Evolutionary conservation across 176 grass and related monocot genomes (phyloP), one percentile per base, ranked within the genome.

Genomic region (Raddia distichophylla): DNA sequence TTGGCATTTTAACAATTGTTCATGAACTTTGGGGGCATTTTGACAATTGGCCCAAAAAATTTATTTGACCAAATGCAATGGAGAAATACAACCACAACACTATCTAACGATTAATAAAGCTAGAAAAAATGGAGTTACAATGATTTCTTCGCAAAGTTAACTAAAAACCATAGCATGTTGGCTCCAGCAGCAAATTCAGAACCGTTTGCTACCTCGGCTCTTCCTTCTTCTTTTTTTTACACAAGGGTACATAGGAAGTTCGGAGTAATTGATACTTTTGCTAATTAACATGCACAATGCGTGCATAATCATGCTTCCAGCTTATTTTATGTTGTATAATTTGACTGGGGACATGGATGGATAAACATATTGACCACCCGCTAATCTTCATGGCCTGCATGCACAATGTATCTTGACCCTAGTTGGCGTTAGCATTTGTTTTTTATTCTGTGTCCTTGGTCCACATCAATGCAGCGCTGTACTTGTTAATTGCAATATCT

Each of bases 371-470:
- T 75, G 17, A 82, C 10, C 71, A 10, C 7, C 27, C 54, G 54
- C 71, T 87, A 77, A 76, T 64, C 46, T 46, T 64, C 48, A 4
- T 43, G 6, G 6, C 40, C 32, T 53, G 44, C 83, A 85, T 63
- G 45, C 42, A 58, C 67, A 19, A 62, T 75, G 11, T 33, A 18
- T n/a, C 45, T 82, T 82, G 79, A 87, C 72, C 47, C 0, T 6
- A 56, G 40, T 32, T 72, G 65, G 34, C 47, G 37, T 62, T 76
- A 44, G 20, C 64, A 16, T 69, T 62, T 70, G 67, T 61, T 40
- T 60, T 32, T 43, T 27, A 27, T 40, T 43, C 14, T 37, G 10
- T 17, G 12, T 4, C 69, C 15, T 63, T 54, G 45, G 75, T 70
- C 73, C 40, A 32, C 66, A 76, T 67, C 62, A 59, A 76, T 22